Evolutionary conservation across 148 eudicot species (phyloP), one percentile per base, ranked within the genome.

Genomic region (Nyssa sinensis): DNA sequence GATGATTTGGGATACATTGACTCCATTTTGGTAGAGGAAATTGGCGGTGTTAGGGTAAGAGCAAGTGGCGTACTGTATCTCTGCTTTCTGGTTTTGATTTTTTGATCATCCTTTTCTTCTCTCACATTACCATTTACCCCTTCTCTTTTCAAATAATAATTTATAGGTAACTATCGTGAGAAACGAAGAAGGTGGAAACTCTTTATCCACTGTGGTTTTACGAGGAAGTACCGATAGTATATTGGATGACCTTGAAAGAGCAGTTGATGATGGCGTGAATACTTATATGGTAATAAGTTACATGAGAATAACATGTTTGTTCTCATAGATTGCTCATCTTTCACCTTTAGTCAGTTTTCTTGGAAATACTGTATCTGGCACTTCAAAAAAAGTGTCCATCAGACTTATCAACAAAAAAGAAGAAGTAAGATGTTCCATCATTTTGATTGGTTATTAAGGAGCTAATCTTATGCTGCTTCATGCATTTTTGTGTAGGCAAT

Each of bases 181-280:
- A 85, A 95, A 92, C 76, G 99, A 95, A 85, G 91, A 79, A 77
- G 97, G 96, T 78, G 97, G 99, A 30, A 95, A 95, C 78, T 92
- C 99, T 32, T 81, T 95, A 8, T 72, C 96, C 41, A 89, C 99
- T 60, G 91, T 92, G 81, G 86, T 92, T 58, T 78, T 95, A 66
- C 83, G 97, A 73, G 97, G 93, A 80, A 95, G 99, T 80, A 92
- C 99, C 41, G 99, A 95, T 55, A 95, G 99, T 82, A 95, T 95
- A 83, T 75, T 95, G 79, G 99, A 95, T 88, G 98, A 95, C 81
- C 90, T 95, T 81, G 98, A 95, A 85, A 92, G 97, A 81, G 99
- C 99, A 58, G 93, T 94, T 64, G 96, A 94, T 76, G 97, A 94
- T 74, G 98, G 98, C 78, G 98, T 92, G 57, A 94, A 94, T 73